Evolutionary conservation across 345 rosid species (phyloP).

Genomic region (Angophora floribunda): DNA sequence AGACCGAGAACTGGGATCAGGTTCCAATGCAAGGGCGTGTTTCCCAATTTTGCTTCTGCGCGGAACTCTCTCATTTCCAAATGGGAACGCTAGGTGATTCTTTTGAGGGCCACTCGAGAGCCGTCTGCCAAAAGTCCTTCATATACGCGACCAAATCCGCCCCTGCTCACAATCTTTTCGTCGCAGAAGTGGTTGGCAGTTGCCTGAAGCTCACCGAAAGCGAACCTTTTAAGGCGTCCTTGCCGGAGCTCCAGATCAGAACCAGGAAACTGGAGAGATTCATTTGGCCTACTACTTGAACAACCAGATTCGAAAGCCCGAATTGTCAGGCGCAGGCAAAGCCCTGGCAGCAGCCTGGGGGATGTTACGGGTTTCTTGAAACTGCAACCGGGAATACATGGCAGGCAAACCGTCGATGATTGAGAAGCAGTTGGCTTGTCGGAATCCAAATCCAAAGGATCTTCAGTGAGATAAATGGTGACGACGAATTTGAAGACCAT

Average conservation of each 20-base stretch:
- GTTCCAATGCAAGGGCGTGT: neutral
- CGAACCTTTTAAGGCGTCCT: neutral
- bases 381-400: neutral
- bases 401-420: neutral
- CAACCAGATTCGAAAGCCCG: neutral
- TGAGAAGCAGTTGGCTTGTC: neutral
- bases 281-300: neutral
- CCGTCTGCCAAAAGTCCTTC: neutral
- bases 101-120: neutral
- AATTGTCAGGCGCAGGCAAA: neutral
- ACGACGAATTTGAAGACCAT: neutral
- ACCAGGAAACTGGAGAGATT: neutral
- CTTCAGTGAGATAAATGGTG: neutral
- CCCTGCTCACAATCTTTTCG: neutral
- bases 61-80: neutral
- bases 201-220: neutral
- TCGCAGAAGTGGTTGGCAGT: neutral
- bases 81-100: neutral
- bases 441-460: neutral
- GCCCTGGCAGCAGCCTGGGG: neutral
- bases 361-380: neutral
- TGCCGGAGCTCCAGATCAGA: neutral
- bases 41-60: neutral
- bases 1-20: neutral
- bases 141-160: neutral